These are phyloP conservation scores for Catharanthus roseus DNA, from an alignment of 257 asterid genomes.

Conservation along the genomic window DNA sequence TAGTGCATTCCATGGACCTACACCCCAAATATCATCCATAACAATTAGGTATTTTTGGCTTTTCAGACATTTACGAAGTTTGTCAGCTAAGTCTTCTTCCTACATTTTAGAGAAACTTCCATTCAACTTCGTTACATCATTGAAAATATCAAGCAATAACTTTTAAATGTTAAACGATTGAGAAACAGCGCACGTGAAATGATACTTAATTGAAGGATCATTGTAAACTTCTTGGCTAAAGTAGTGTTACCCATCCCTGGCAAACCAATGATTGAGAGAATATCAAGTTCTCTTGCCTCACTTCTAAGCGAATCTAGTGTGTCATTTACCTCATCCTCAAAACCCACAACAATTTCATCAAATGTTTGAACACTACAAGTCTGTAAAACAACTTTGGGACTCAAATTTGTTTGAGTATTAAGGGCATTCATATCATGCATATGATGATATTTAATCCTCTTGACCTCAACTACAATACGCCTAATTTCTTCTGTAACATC, in stretches of 20 bases:
- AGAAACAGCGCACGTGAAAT: slow-evolving; percentile 12
- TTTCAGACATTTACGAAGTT: slow-evolving; percentile 1
- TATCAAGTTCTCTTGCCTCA: neutral
- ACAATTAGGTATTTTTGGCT: slow-evolving; percentile 13
- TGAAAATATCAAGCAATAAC: slow-evolving; percentile 9
- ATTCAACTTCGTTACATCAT: neutral
- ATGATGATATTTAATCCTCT: neutral
- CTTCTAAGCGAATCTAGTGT: neutral
- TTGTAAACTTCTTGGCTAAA: slow-evolving; percentile 12
- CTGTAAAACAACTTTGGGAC: too few relatives aligned
- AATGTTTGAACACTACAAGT: neutral
- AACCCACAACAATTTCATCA: slow-evolving; percentile 6
- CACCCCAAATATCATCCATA: slow-evolving; percentile 19
- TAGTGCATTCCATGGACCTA: slow-evolving; percentile 14
- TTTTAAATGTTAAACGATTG: neutral
- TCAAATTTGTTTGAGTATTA: neutral
- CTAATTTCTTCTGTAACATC: neutral
- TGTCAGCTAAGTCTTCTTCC: slow-evolving; percentile 1
- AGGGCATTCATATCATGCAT: neutral
- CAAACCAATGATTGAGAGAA: slow-evolving; percentile 18
- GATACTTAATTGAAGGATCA: neutral
- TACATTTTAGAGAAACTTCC: neutral
- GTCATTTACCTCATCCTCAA: neutral
- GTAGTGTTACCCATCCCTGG: slow-evolving; percentile 23
- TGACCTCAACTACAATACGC: neutral